Evolutionary conservation across 768 basidiomycete genomes (phyloP).

Genomic region (Rhodotorula babjevae): DNA sequence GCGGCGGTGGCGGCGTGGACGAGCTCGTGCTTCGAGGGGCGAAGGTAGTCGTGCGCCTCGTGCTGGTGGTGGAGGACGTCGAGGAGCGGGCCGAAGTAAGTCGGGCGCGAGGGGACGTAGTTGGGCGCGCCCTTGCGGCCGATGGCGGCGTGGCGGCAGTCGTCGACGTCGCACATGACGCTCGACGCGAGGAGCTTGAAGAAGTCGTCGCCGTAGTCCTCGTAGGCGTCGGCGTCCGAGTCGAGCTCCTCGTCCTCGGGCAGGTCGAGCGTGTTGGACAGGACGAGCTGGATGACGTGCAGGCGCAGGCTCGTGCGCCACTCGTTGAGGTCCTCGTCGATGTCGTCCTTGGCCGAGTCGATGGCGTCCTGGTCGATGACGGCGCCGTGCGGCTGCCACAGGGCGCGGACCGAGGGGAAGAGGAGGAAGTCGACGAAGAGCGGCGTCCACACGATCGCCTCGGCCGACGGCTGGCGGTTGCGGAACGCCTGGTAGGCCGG

Average conservation of each 20-base stretch:
- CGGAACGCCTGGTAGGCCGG: background rate
- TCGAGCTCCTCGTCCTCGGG: background rate
- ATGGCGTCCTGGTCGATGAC: background rate
- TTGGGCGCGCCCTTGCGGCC: background rate
- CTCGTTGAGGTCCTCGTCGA: slow-evolving; percentile 10
- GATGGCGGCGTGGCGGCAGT: background rate
- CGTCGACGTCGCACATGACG: slow-evolving; percentile 2
- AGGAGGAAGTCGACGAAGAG: slow-evolving; percentile 18
- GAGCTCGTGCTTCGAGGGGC: background rate
- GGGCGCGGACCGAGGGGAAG: background rate
- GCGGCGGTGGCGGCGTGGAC: background rate
- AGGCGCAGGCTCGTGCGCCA: background rate
- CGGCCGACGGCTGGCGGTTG: background rate
- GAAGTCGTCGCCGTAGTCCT: slow-evolving; percentile 1
- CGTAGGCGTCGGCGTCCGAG: slow-evolving; percentile 3
- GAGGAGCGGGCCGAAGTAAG: slow-evolving; percentile 17
- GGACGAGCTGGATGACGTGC: background rate
- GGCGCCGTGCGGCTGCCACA: slow-evolving; percentile 4
- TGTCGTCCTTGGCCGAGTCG: background rate
- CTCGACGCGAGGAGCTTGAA: background rate
- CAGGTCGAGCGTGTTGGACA: background rate
- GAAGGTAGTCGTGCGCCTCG: background rate
- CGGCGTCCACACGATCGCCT: background rate
- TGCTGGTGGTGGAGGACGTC: slow-evolving; percentile 19
- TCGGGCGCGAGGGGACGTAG: background rate